Base-by-base conservation (phyloP, 148 eudicot species). In the Polygonum aviculare region DNA sequence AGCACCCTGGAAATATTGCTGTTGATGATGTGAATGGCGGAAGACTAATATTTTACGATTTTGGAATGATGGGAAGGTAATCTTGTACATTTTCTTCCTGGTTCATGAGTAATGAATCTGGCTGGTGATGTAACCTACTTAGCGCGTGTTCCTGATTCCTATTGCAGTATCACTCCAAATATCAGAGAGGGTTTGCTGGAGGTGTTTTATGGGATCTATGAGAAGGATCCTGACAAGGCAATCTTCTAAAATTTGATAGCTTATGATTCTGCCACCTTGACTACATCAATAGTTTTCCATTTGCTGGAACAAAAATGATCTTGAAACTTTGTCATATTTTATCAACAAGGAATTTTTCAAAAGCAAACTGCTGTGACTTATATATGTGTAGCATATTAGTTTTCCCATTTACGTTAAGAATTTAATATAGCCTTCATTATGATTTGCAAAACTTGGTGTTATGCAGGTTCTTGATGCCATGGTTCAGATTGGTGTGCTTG, bases 21-120 rank as follows among this genome's bases (percentile, higher is more conserved):
- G 97, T 90, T 48, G 98, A 94, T 84, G 97, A 94, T 83, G 85
- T 94, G 57, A 94, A 94, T 92, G 98, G 98, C 79, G 98, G 98
- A 85, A 89, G 98, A 74, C 85, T 94, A 79, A 92, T 94, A 78
- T 94, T 94, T 85, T 94, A 94, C 83, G 98, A 94, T 79, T 94
- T 94, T 78, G 98, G 98, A 77, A 94, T 94, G 98, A 94, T 94
- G 98, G 98, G 98, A 84, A 92, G 98, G 98, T 94, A 84, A 69
- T 36, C 41, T 49, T 78, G 70, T 33, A 16, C 33, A 19, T 67
- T 67, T 33, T 67, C 19, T 14, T 74, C 54, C 38, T n/a, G 49
- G 41, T 80, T 55, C 15, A 14, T 65, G 44, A 65, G 19, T 36
- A 36, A 36, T 67, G 21, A 19, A 67, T 67, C 72, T 36, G 72